Percentiles rank a stretch among this genome's conserved stretches.
These are phyloP conservation scores for Staphylotrichum tortipilum DNA, from an alignment of 495 filamentous ascomycete species.

Conservation along the genomic window DNA sequence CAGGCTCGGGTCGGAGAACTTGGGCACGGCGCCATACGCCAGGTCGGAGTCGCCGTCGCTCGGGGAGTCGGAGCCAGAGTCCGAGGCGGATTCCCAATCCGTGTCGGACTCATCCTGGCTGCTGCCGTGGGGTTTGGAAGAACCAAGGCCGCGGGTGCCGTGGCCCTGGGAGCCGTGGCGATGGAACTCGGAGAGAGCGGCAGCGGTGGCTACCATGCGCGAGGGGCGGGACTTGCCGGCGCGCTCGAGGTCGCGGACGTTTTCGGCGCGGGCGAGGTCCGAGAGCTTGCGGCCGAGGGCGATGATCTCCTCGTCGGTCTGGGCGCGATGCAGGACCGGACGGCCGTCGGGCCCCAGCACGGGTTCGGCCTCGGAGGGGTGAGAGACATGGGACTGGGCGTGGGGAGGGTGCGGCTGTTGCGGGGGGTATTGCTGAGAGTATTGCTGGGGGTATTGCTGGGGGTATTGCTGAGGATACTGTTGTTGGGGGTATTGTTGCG, in stretches of 20 bases:
- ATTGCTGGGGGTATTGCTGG: slow-evolving; percentile 4
- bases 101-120: slow-evolving; percentile 23
- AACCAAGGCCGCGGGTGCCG: slow-evolving; percentile 25
- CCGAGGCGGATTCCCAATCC: slow-evolving; percentile 40
- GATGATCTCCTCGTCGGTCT: slow-evolving; percentile 44
- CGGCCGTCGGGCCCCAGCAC: slow-evolving; percentile 23
- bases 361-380: slow-evolving; percentile 10
- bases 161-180: slow-evolving; percentile 26
- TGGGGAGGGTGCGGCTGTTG: slow-evolving; percentile 1
- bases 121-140: slow-evolving; percentile 29
- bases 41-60: slow-evolving; percentile 33
- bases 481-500: slow-evolving; percentile 8
- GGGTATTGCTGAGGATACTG: slow-evolving; percentile 12
- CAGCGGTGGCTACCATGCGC: slow-evolving; percentile 27
- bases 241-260: slow-evolving; percentile 32
- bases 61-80: slow-evolving; percentile 33
- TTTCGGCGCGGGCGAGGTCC: slow-evolving; percentile 36
- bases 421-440: neutral
- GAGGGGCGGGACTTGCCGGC: slow-evolving; percentile 34
- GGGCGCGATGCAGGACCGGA: slow-evolving; percentile 21
- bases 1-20: slow-evolving; percentile 23
- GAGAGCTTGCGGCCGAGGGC: slow-evolving; percentile 39
- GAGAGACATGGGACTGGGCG: slow-evolving; percentile 2
- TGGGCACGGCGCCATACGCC: slow-evolving; percentile 37
- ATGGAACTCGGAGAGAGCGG: slow-evolving; percentile 29